Percentiles rank a stretch among this genome's conserved stretches.
These are phyloP conservation scores for Hyaloscypha hepaticicola DNA, from an alignment of 495 filamentous ascomycete genomes.

Conservation along the genomic window DNA sequence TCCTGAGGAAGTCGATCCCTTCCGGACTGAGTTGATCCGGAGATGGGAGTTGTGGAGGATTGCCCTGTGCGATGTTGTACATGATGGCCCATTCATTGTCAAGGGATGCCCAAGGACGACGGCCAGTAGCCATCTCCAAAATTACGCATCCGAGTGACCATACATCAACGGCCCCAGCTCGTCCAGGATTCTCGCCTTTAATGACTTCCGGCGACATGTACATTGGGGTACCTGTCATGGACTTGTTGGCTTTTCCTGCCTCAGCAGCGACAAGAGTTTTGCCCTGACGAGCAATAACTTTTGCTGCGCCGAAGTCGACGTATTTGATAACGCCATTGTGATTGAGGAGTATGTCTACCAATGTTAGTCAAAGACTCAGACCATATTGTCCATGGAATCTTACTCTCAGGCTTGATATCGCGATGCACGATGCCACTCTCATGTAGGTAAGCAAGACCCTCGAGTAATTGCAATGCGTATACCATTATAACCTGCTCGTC, in stretches of 20 bases:
- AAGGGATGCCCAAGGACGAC: constrained; percentile 92
- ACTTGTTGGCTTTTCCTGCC: constrained; percentile 73
- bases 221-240: constrained; percentile 98
- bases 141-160: constrained; percentile 98
- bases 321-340: constrained; percentile 99
- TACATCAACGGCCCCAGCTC: constrained; percentile 86
- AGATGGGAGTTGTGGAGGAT: constrained; percentile 79
- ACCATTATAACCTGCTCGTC: constrained; percentile 98
- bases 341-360: constrained; percentile 86
- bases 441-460: constrained; percentile 93
- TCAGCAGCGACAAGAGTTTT: constrained; percentile 72
- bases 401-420: constrained; percentile 97
- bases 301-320: constrained; percentile 97
- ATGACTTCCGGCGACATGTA: constrained; percentile 99
- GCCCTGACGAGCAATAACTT: constrained; percentile 92
- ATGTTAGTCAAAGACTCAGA: constrained; percentile 26
- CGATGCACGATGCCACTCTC: constrained; percentile 87
- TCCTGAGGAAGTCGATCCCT: constrained; percentile 84
- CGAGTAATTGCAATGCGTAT: constrained; percentile 92
- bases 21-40: constrained; percentile 78
- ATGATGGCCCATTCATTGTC: constrained; percentile 99
- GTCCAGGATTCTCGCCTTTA: constrained; percentile 73
- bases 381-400: constrained; percentile 37
- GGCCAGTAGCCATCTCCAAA: constrained; percentile 94
- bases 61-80: constrained; percentile 99